Conservation (phyloP, 306 rosid species). For the Hippophae gyantsensis region DNA sequence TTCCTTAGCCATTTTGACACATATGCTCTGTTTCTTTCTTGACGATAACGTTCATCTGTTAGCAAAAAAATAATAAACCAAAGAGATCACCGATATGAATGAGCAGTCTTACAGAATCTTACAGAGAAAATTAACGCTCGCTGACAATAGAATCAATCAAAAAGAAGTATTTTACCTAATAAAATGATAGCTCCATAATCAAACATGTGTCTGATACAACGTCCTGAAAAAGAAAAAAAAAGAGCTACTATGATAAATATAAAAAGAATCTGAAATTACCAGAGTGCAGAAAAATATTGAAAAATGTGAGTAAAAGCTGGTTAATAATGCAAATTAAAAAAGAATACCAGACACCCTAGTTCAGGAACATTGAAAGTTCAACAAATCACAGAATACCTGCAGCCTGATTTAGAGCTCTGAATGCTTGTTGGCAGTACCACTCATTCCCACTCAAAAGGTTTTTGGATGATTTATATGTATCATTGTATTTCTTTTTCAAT, state of each 20-base stretch:
- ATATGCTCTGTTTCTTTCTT: conserved; percentile 59
- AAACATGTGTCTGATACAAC: conserved; percentile 82
- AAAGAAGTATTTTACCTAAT: conserved; percentile 47
- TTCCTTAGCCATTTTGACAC: conserved; percentile 93
- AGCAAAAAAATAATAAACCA: conserved; percentile 19
- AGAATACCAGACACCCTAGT: background rate
- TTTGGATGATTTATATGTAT: conserved; percentile 62
- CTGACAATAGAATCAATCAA: background rate
- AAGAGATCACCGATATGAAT: background rate
- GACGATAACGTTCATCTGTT: conserved; percentile 82
- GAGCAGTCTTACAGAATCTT: background rate
- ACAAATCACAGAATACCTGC: conserved; percentile 48
- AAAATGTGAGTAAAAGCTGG: background rate
- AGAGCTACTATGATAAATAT: conserved; percentile 6
- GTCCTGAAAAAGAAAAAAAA: conserved; percentile 39
- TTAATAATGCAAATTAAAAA: background rate
- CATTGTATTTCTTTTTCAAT: conserved; percentile 77
- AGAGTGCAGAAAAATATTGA: background rate
- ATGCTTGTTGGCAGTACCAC: conserved; percentile 96
- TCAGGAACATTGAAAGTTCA: background rate
- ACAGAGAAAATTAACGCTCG: background rate
- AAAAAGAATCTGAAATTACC: background rate
- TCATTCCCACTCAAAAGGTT: conserved; percentile 69
- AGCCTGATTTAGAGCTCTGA: conserved; percentile 95
- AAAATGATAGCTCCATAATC: conserved; percentile 90